Evolutionary conservation across 192 early-diverging fungal species (phyloP).

Genomic region (Haplosporangium gracile): DNA sequence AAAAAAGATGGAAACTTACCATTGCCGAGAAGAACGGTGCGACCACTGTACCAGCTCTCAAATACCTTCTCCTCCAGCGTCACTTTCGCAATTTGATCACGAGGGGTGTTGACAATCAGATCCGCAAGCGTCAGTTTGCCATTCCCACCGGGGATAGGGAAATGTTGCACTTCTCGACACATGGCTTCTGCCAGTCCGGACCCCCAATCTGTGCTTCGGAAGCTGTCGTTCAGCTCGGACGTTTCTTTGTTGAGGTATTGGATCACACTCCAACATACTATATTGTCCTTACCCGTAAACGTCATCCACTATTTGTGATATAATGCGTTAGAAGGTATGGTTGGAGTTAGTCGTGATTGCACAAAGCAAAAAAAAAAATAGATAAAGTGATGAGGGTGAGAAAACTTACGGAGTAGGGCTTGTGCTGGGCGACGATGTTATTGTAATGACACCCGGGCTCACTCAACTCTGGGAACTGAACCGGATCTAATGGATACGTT

Average conservation of each 20-base stretch:
- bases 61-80: conserved; percentile 29
- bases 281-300: conserved; percentile 1
- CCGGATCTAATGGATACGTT: background rate
- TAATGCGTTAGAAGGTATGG: background rate
- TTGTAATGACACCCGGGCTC: background rate
- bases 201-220: conserved; percentile 19
- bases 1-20: background rate
- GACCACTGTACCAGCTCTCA: conserved; percentile 24
- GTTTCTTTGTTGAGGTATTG: background rate
- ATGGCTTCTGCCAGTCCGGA: background rate
- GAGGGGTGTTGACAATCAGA: conserved; percentile 28
- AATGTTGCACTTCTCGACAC: conserved; percentile 6
- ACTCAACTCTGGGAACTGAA: background rate
- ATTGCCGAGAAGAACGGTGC: conserved; percentile 30
- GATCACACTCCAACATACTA: background rate
- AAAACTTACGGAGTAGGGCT: background rate
- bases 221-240: background rate
- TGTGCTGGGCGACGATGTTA: background rate
- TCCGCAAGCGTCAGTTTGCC: conserved; percentile 13
- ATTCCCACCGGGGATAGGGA: conserved; percentile 14
- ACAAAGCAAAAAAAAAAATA: background rate
- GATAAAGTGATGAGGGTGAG: background rate
- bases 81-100: conserved; percentile 23
- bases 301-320: conserved; percentile 15
- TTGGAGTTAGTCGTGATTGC: background rate